These are phyloP conservation scores for Posidonia australis DNA, from an alignment of 106 monocot genomes.

Conservation along the genomic window DNA sequence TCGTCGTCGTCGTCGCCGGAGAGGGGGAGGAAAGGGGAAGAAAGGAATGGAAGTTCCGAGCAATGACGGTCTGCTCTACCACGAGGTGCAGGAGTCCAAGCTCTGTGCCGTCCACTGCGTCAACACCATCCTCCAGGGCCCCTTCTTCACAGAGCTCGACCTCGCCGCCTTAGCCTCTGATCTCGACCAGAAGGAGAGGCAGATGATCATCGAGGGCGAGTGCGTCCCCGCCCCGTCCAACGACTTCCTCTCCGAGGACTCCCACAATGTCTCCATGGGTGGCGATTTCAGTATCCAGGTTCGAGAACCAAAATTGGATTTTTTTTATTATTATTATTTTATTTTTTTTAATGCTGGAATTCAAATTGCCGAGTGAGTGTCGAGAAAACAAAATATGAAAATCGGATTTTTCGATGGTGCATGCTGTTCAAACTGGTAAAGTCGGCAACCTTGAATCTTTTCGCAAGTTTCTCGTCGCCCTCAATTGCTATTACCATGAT, in stretches of 20 bases:
- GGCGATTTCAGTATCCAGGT: constrained; percentile 99
- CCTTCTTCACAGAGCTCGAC: constrained; percentile 89
- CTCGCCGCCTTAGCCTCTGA: constrained; percentile 79
- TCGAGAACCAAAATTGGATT: too few species aligned
- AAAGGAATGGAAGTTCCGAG: background rate
- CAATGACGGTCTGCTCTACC: constrained; percentile 89
- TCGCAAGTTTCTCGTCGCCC: too few species aligned
- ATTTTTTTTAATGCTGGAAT: too few species aligned
- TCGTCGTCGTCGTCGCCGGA: background rate
- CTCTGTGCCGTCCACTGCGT: constrained; percentile 97
- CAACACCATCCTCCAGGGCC: constrained; percentile 84
- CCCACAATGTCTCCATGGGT: constrained; percentile 80
- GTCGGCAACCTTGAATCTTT: too few species aligned
- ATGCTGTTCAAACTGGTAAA: too few species aligned
- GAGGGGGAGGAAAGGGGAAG: background rate
- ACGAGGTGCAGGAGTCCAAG: constrained; percentile 92
- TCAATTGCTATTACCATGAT: too few species aligned
- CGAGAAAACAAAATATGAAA: too few species aligned
- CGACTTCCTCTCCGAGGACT: constrained; percentile 59
- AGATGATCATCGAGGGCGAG: constrained; percentile 40
- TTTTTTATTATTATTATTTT: too few species aligned
- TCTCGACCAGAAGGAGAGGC: constrained; percentile 67
- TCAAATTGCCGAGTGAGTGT: too few species aligned
- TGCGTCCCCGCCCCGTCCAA: constrained; percentile 17
- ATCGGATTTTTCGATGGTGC: too few species aligned